phyloP scores from a whole-genome alignment of 805 yeast genomes.

The Sporopachydermia lactativora region DNA sequence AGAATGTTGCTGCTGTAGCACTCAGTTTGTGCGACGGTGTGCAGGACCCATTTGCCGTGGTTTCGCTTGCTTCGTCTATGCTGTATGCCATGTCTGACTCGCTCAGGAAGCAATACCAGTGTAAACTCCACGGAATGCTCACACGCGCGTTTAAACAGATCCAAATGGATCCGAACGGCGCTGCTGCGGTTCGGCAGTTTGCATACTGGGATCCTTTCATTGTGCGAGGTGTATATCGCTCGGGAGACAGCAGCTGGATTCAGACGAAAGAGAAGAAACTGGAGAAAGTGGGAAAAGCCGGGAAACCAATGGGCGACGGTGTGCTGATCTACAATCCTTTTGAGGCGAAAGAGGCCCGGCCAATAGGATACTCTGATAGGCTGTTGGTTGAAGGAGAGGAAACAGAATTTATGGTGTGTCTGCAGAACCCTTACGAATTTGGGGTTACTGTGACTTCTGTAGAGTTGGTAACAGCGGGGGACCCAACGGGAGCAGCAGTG shows the following conservation, averaged over 20 bases:
- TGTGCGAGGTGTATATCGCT: constrained; percentile 34
- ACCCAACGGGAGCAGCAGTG: neutral
- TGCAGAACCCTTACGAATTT: constrained; percentile 75
- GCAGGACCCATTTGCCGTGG: neutral
- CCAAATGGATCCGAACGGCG: neutral
- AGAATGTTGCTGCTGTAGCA: neutral
- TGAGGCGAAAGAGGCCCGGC: constrained; percentile 13
- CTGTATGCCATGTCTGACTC: neutral
- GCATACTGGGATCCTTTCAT: constrained; percentile 67
- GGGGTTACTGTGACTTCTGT: constrained; percentile 26
- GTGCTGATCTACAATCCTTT: constrained; percentile 37
- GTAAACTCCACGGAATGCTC: neutral
- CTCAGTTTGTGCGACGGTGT: neutral
- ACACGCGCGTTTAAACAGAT: neutral
- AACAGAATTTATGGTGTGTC: constrained; percentile 36
- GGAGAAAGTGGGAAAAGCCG: constrained; percentile 9
- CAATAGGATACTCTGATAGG: constrained; percentile 13
- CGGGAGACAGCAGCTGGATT: constrained; percentile 5
- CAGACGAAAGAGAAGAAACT: neutral
- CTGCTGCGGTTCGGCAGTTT: constrained; percentile 5
- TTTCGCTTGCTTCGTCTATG: neutral
- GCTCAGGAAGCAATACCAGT: neutral
- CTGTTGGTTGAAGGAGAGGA: constrained; percentile 48
- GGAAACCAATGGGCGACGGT: constrained; percentile 3
- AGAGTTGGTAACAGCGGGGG: neutral